These are phyloP conservation scores for Blastosporella zonata DNA, from an alignment of 1,284 basidiomycete species.

Conservation along the genomic window DNA sequence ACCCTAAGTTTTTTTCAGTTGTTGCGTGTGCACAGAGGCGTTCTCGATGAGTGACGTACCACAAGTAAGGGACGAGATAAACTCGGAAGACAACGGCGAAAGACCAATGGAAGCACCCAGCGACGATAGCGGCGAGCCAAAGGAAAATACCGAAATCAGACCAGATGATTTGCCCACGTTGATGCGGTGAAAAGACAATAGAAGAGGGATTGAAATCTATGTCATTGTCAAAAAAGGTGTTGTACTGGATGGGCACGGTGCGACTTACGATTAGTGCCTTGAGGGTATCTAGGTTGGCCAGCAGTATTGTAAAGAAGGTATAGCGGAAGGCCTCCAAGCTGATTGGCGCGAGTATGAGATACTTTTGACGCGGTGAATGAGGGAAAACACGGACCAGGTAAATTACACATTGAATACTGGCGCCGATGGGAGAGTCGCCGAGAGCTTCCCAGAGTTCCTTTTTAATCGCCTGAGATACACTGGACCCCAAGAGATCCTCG, in stretches of 20 bases:
- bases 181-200: slow-evolving; percentile 83
- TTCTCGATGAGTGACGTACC: slow-evolving; percentile 37
- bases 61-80: slow-evolving; percentile 90
- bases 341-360: not conserved
- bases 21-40: not conserved
- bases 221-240: slow-evolving; percentile 5
- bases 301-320: slow-evolving; percentile 86
- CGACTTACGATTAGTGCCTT: slow-evolving; percentile 76
- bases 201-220: slow-evolving; percentile 80
- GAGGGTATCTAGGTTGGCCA: slow-evolving; percentile 84
- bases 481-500: slow-evolving; percentile 67
- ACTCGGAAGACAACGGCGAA: slow-evolving; percentile 76
- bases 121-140: slow-evolving; percentile 59
- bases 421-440: slow-evolving; percentile 88
- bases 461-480: slow-evolving; percentile 71
- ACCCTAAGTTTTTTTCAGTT: slow-evolving; percentile 36
- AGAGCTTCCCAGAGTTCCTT: slow-evolving; percentile 82
- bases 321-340: slow-evolving; percentile 82
- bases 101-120: slow-evolving; percentile 64
- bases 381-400: slow-evolving; percentile 57
- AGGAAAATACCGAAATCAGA: slow-evolving; percentile 84
- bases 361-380: not conserved
- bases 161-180: slow-evolving; percentile 73
- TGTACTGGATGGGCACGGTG: not conserved
- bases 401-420: slow-evolving; percentile 57